Percentiles rank a stretch among this genome's conserved stretches.
Conservation (phyloP, 805 yeast genomes). For the Helenozyma rhizophorensis region DNA sequence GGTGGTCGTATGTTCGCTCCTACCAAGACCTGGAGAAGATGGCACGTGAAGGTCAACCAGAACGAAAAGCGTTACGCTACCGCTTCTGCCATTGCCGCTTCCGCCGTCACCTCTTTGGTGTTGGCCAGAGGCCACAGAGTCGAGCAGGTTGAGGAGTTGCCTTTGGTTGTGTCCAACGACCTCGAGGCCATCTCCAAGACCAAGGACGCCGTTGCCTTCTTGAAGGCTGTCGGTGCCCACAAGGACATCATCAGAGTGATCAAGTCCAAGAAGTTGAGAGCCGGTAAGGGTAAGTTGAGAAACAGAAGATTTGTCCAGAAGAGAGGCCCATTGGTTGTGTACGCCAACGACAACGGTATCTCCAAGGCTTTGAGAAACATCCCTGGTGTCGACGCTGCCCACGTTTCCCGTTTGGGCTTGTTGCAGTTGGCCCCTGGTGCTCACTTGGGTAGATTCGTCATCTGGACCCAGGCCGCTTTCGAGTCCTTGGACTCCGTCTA, state of each 20-base stretch:
- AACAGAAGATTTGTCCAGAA: constrained; percentile 99
- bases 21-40: constrained; percentile 99
- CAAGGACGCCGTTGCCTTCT: constrained; percentile 96
- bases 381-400: constrained; percentile 98
- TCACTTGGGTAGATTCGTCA: constrained; percentile 98
- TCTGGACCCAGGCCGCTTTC: constrained; percentile 99
- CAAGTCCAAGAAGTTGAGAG: constrained; percentile 98
- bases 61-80: constrained; percentile 99
- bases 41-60: constrained; percentile 99
- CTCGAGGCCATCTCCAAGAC: constrained; percentile 92
- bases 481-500: constrained; percentile 94
- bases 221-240: constrained; percentile 98
- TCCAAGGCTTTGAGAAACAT: constrained; percentile 99
- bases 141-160: constrained; percentile 97
- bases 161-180: constrained; percentile 92
- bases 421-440: constrained; percentile 99
- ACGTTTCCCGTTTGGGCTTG: constrained; percentile 87
- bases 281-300: constrained; percentile 99
- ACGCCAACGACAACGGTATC: constrained; percentile 95
- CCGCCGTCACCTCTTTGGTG: constrained; percentile 96
- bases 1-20: constrained; percentile 99
- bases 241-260: constrained; percentile 96
- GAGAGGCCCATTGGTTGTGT: constrained; percentile 99
- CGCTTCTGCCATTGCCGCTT: constrained; percentile 99
- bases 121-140: constrained; percentile 99